Percentiles rank a stretch among this genome's conserved stretches.
These are phyloP conservation scores for Hibiscus tridactylites DNA, from an alignment of 345 rosid genomes.

Conservation along the genomic window DNA sequence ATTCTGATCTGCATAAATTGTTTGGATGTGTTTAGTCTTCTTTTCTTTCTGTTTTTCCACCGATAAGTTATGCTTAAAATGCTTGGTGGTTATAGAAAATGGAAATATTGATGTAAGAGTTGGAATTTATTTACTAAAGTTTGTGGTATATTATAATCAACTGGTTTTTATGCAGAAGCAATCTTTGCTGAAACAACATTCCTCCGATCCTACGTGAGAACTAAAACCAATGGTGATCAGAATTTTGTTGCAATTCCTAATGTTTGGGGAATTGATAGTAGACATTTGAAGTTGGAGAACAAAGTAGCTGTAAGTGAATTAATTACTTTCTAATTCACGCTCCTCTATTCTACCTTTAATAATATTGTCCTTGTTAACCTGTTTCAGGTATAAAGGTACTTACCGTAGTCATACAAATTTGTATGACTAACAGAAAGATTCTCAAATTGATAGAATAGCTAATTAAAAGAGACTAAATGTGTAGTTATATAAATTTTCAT, in stretches of 20 bases:
- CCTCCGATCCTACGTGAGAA: too few relatives aligned
- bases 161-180: neutral
- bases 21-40: too few relatives aligned
- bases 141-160: neutral
- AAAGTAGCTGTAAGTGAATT: constrained; percentile 42
- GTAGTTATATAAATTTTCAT: too few relatives aligned
- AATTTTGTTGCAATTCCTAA: constrained; percentile 35
- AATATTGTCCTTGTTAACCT: constrained; percentile 10
- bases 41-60: too few relatives aligned
- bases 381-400: constrained; percentile 76
- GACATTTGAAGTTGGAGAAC: constrained; percentile 55
- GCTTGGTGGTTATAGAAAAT: neutral
- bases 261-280: constrained; percentile 26
- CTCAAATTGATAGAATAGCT: too few relatives aligned
- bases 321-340: neutral
- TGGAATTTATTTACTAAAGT: neutral
- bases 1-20: too few relatives aligned
- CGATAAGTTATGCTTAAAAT: neutral
- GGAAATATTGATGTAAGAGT: too few relatives aligned
- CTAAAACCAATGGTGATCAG: constrained; percentile 21
- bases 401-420: constrained; percentile 51
- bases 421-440: too few relatives aligned
- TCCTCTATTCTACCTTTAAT: neutral
- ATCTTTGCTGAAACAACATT: too few relatives aligned
- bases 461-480: too few relatives aligned